These are phyloP conservation scores for Neurospora sp. DNA, from an alignment of 2,329 filamentous ascomycete genomes.

Conservation along the genomic window DNA sequence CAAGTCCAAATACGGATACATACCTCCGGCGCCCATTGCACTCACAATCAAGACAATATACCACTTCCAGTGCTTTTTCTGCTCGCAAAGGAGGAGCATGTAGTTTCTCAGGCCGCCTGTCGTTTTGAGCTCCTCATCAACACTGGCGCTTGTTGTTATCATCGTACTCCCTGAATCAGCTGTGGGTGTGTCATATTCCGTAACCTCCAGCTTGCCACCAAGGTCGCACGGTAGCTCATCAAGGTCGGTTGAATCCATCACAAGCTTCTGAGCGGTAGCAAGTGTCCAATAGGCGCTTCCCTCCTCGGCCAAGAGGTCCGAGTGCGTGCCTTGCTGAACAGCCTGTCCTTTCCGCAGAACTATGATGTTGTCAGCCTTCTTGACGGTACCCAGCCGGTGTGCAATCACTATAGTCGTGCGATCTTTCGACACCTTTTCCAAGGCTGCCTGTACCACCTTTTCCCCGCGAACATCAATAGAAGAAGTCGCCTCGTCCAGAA, in stretches of 20 bases:
- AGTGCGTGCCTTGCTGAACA: constrained; percentile 65
- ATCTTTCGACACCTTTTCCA: constrained; percentile 20
- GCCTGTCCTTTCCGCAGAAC: constrained; percentile 61
- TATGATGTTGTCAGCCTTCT: constrained; percentile 67
- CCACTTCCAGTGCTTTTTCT: constrained; percentile 36
- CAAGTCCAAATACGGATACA: constrained; percentile 15
- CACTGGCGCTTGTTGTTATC: constrained; percentile 16
- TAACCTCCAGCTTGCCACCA: background rate
- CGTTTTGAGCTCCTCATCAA: constrained; percentile 19
- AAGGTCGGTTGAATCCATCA: constrained; percentile 28
- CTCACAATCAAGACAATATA: constrained; percentile 39
- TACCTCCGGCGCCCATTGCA: constrained; percentile 22
- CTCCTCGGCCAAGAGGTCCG: constrained; percentile 50
- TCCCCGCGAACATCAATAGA: constrained; percentile 41
- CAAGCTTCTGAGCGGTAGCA: constrained; percentile 51
- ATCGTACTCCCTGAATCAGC: constrained; percentile 8
- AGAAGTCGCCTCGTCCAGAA: constrained; percentile 23
- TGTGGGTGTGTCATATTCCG: constrained; percentile 10
- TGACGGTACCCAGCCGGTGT: constrained; percentile 62
- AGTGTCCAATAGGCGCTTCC: constrained; percentile 55
- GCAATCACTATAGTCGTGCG: constrained; percentile 44
- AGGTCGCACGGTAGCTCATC: constrained; percentile 18
- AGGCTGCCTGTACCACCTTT: constrained; percentile 20
- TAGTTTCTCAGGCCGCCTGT: constrained; percentile 36
- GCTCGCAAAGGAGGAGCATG: constrained; percentile 43